These are phyloP conservation scores for Exsudoporus floridanus DNA, from an alignment of 1,284 basidiomycete species.

Conservation along the genomic window DNA sequence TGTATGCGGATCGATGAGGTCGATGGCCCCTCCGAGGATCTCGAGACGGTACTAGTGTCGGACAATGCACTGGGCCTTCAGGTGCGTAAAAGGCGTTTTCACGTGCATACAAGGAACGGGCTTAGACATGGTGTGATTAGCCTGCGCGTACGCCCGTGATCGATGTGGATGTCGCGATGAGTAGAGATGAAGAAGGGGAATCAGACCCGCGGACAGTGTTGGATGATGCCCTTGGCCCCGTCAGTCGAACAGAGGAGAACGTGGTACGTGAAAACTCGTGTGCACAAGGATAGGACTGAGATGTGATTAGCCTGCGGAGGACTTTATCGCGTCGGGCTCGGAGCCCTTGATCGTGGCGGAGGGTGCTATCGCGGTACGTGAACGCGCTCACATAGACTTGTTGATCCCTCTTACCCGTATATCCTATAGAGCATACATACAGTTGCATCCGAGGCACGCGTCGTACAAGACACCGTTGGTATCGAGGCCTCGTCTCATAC, in stretches of 20 bases:
- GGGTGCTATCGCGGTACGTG: conserved; percentile 7
- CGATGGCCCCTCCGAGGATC: background rate
- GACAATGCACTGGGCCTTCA: background rate
- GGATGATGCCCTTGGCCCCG: background rate
- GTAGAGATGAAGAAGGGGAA: background rate
- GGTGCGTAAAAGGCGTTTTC: background rate
- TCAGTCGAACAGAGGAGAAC: background rate
- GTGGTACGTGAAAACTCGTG: background rate
- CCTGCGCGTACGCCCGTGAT: background rate
- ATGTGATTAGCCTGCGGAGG: background rate
- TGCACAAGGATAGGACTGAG: background rate
- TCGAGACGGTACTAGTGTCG: background rate
- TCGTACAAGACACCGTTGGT: background rate
- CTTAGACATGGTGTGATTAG: background rate
- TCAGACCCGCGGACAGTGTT: too few relatives aligned
- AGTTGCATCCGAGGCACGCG: background rate
- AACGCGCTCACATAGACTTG: too few relatives aligned
- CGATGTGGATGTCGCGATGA: background rate
- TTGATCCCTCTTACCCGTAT: background rate
- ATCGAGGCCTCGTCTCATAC: background rate
- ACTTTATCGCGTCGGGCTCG: too few relatives aligned
- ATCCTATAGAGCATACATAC: conserved; percentile 3
- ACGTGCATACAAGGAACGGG: background rate
- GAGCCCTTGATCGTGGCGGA: background rate
- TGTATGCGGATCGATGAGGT: background rate